Percentiles rank a stretch among this genome's conserved stretches.
These are phyloP conservation scores for Verticillium isaacii DNA, from an alignment of 2,329 filamentous ascomycete species.

Conservation along the genomic window DNA sequence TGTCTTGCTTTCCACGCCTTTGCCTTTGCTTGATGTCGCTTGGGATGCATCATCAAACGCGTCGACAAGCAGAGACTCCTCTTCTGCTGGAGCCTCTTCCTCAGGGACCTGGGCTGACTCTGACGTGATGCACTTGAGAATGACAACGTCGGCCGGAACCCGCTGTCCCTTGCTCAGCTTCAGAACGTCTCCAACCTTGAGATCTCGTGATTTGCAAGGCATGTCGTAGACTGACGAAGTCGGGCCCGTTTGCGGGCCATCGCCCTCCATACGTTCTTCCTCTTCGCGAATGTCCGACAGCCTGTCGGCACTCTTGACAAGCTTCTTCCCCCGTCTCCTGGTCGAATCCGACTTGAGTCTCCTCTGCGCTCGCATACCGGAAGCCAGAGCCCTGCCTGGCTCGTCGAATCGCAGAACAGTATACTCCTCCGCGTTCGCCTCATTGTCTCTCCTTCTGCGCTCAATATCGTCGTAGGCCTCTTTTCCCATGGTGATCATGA, in stretches of 20 bases:
- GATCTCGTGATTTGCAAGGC: conserved; percentile 75
- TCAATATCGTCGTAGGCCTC: conserved; percentile 93
- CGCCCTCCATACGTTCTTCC: conserved; percentile 47
- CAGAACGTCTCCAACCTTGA: conserved; percentile 93
- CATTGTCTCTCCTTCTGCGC: conserved; percentile 77
- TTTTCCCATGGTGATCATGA: conserved; percentile 89
- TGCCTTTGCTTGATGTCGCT: conserved; percentile 21
- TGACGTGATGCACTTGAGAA: conserved; percentile 72
- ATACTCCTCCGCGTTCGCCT: conserved; percentile 91
- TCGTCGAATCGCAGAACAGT: conserved; percentile 70
- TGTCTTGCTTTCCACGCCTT: conserved; percentile 16
- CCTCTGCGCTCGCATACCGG: conserved; percentile 30
- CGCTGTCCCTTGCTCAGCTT: conserved; percentile 89
- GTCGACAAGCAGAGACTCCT: conserved; percentile 37
- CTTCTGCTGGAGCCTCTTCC: conserved; percentile 22
- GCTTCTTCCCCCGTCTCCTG: conserved; percentile 31
- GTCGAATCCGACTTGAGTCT: conserved; percentile 41
- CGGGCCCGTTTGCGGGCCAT: conserved; percentile 29
- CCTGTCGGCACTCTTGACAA: conserved; percentile 32
- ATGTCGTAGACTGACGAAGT: conserved; percentile 59
- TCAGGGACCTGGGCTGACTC: conserved; percentile 38
- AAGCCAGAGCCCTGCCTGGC: conserved; percentile 28
- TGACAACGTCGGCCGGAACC: conserved; percentile 89
- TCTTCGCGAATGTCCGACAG: conserved; percentile 67
- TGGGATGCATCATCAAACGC: conserved; percentile 11